Percentiles rank a stretch among this genome's conserved stretches.
Evolutionary conservation across 371 early-diverging fungal genomes (phyloP).

Genomic region (Apophysomyces ossiformis): DNA sequence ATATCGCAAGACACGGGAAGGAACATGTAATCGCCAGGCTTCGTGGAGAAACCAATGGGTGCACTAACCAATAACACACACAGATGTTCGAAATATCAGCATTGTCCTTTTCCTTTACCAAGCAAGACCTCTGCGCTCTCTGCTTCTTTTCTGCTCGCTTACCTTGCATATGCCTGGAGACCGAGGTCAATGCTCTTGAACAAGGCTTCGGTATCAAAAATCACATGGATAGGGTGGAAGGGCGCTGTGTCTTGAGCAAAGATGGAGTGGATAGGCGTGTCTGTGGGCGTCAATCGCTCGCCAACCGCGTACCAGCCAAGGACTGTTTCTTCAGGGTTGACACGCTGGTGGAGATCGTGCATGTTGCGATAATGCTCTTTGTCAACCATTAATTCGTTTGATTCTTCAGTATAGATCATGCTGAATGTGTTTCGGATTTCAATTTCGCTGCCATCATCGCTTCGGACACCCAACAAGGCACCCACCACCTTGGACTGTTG

Average conservation of each 20-base stretch:
- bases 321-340: conserved; percentile 88
- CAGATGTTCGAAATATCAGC: neutral
- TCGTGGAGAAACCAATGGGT: conserved; percentile 71
- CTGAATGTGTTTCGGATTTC: conserved; percentile 91
- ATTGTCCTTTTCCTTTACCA: no score
- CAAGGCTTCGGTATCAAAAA: conserved; percentile 82
- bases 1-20: conserved; percentile 87
- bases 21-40: conserved; percentile 82
- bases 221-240: conserved; percentile 83
- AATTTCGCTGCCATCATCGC: conserved; percentile 84
- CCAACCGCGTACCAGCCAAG: conserved; percentile 95
- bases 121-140: no score
- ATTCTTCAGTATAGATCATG: conserved; percentile 75
- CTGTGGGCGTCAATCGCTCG: conserved; percentile 70
- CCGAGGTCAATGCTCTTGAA: conserved; percentile 71
- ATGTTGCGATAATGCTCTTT: conserved; percentile 88
- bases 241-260: conserved; percentile 84
- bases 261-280: conserved; percentile 86
- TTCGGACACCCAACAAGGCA: conserved; percentile 83
- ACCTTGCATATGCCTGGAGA: conserved; percentile 78
- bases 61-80: conserved; percentile 44
- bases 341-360: conserved; percentile 86
- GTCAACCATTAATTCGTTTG: conserved; percentile 76
- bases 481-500: conserved; percentile 86
- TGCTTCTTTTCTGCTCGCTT: conserved; percentile 3